phyloP scores from a whole-genome alignment of 2,329 filamentous ascomycete genomes.

The Diplodia scrobiculata region DNA sequence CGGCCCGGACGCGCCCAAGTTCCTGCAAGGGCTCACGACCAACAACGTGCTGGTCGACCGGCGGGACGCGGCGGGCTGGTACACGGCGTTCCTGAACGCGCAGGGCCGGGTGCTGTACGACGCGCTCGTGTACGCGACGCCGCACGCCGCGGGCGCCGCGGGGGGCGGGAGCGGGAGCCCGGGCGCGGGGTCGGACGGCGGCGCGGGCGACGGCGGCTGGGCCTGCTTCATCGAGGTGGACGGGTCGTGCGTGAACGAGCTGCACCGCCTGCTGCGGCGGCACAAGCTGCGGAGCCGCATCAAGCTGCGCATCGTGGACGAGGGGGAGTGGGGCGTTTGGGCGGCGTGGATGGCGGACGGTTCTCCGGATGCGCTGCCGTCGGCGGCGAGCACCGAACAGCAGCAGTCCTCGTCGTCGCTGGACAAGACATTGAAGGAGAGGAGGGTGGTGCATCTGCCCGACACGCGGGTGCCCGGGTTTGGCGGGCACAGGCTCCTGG shows the following conservation, averaged over 20 bases:
- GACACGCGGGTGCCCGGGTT: slow-evolving; percentile 11
- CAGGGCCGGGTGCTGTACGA: slow-evolving; percentile 81
- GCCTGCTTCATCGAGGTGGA: slow-evolving; percentile 83
- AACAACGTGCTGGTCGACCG: slow-evolving; percentile 57
- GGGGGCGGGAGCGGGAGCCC: not conserved
- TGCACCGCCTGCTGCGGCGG: slow-evolving; percentile 72
- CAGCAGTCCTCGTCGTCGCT: too few relatives aligned
- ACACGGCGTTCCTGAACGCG: slow-evolving; percentile 83
- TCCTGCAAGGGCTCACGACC: slow-evolving; percentile 86
- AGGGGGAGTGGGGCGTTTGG: slow-evolving; percentile 69
- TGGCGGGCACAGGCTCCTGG: slow-evolving; percentile 35
- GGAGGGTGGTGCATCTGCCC: not conserved
- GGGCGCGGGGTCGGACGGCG: not conserved
- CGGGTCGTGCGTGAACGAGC: slow-evolving; percentile 60
- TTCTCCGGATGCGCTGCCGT: too few relatives aligned
- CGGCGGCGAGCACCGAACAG: too few relatives aligned
- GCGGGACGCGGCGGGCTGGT: slow-evolving; percentile 43
- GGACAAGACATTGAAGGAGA: not conserved
- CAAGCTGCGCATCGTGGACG: slow-evolving; percentile 58
- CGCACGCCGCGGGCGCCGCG: slow-evolving; percentile 31
- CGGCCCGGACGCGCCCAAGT: slow-evolving; percentile 77
- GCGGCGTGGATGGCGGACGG: slow-evolving; percentile 58
- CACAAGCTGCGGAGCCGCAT: slow-evolving; percentile 87
- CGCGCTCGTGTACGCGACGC: slow-evolving; percentile 73
- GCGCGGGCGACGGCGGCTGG: slow-evolving; percentile 39